Conservation (phyloP, 2,329 filamentous ascomycete species). For the Aureobasidium pullulans region DNA sequence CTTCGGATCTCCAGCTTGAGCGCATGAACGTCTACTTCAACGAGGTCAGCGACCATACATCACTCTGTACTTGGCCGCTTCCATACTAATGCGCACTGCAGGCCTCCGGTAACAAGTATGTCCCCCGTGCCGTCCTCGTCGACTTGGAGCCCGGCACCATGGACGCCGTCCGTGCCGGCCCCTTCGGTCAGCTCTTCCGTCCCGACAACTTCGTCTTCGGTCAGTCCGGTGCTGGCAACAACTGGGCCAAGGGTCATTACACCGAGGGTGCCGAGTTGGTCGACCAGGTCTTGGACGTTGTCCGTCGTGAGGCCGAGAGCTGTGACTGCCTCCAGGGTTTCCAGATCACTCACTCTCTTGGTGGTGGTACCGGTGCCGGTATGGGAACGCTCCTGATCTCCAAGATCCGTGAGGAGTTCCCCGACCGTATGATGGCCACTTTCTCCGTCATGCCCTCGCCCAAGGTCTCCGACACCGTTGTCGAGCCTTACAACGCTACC, state of each 20-base stretch:
- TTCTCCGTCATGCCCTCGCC: conserved; percentile 98
- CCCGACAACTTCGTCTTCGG: conserved; percentile 99
- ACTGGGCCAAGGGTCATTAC: conserved; percentile 99
- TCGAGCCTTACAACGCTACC: conserved; percentile 99
- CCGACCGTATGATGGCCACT: conserved; percentile 99
- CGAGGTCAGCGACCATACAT: conserved; percentile 54
- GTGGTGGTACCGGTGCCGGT: conserved; percentile 99
- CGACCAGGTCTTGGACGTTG: conserved; percentile 95
- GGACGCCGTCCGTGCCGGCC: conserved; percentile 96
- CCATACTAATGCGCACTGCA: conserved; percentile 36
- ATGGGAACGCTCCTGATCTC: conserved; percentile 99
- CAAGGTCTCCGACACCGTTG: conserved; percentile 99
- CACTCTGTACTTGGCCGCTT: conserved; percentile 16
- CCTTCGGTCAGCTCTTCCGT: conserved; percentile 98
- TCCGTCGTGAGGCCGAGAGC: conserved; percentile 96
- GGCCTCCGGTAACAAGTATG: conserved; percentile 98
- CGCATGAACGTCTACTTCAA: conserved; percentile 99
- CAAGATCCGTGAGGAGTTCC: conserved; percentile 99
- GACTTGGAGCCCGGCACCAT: conserved; percentile 99
- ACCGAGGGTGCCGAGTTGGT: conserved; percentile 99
- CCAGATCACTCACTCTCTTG: conserved; percentile 99
- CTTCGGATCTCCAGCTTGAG: conserved; percentile 98
- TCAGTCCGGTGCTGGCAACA: conserved; percentile 99
- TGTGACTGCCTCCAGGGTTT: conserved; percentile 99
- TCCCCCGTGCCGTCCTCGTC: conserved; percentile 97